phyloP scores from a whole-genome alignment of 768 basidiomycete species.

The Trichaptum fuscoviolaceum region DNA sequence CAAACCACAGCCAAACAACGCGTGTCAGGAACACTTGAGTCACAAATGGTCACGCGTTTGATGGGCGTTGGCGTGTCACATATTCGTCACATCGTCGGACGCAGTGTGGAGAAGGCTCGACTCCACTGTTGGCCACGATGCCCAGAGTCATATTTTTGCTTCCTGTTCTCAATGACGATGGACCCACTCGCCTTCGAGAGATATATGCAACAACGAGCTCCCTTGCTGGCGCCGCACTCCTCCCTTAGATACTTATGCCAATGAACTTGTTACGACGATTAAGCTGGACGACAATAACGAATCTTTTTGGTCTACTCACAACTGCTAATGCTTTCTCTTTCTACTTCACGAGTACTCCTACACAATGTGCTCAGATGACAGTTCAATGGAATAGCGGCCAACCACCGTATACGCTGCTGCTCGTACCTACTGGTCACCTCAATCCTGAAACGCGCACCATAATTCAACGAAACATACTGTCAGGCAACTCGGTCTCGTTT shows the following conservation, averaged over 20 bases:
- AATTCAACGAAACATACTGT: constrained; percentile 10
- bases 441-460: constrained; percentile 16
- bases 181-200: not conserved
- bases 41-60: not conserved
- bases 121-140: not conserved
- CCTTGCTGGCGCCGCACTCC: not conserved
- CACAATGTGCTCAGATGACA: constrained; percentile 44
- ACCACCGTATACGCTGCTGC: constrained; percentile 14
- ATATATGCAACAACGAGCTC: not conserved
- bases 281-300: not conserved
- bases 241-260: not conserved
- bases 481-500: constrained; percentile 11
- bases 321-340: constrained; percentile 32
- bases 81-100: not conserved
- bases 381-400: not conserved
- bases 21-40: not conserved
- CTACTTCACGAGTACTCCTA: constrained; percentile 39
- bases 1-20: constrained; percentile 1
- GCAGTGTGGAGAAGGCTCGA: not conserved
- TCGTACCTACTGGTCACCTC: constrained; percentile 14
- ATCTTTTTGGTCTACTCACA: not conserved
- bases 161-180: not conserved
- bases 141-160: not conserved
- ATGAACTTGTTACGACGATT: not conserved
- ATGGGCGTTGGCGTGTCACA: not conserved